Base-by-base conservation (phyloP, 345 rosid genomes). In the Heritiera littoralis region DNA sequence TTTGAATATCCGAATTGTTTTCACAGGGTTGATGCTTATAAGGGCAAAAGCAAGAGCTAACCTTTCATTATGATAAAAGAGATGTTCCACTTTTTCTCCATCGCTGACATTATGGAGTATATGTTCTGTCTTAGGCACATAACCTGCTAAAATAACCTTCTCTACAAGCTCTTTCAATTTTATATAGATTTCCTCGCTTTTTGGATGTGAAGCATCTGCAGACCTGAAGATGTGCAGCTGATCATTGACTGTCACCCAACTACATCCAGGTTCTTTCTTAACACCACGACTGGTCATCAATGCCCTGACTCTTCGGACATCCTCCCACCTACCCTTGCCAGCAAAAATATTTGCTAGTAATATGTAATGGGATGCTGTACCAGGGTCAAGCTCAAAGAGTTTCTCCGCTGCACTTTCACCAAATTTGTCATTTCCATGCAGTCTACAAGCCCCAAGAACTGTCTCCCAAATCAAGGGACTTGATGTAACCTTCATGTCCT, bases 381-480 rank as follows among this genome's bases (percentile, higher is more conserved):
- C 65, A 7, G 85, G 84, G 72, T 85, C 81, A 58, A 87, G 81
- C 75, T 85, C 85, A 70, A 85, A 80, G n/a, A 85, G 80, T 75
- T 83, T 83, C 84, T 54, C 30, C 2, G 86, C 87, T 41, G 85
- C 84, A 40, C 6, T 74, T 78, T 76, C 82, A 80, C 85, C 84
- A 41, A 81, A 45, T 64, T 83, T 78, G 28, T 83, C 81, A 74
- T 83, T 83, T 17, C 86, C 85, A 60, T 80, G 83, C 65, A 70
- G 70, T 75, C 70, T 83, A 78, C 89, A 85, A 41, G 89, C 67
- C 74, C 84, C 80, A 56, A 85, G 80, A 66, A 81, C 76, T 30
- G 86, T 83, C 79, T 85, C 89, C 88, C 84, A 83, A 54, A 83
- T 85, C 78, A 87, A 81, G 30, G 85, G 72, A 80, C 78, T 38